Conservation (phyloP, 306 rosid species). For the Fragaria nilgerrensis region DNA sequence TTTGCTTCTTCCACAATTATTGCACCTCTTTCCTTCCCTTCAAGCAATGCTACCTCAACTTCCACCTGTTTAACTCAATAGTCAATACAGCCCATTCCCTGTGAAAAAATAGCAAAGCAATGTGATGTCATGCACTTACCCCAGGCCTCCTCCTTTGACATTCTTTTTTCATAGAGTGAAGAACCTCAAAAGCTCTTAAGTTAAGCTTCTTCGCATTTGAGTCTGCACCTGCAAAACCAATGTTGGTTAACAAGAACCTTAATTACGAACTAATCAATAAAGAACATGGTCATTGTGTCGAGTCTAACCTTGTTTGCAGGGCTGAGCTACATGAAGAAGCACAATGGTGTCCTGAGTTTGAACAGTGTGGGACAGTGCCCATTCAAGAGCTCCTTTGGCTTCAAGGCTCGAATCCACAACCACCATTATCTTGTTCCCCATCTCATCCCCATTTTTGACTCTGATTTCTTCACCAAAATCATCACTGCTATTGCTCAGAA, state of each 20-base stretch:
- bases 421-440: slow-evolving; percentile 75
- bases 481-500: slow-evolving; percentile 22
- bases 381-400: slow-evolving; percentile 80
- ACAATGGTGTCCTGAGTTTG: slow-evolving; percentile 57
- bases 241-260: neutral
- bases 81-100: neutral
- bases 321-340: slow-evolving; percentile 60
- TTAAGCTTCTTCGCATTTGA: slow-evolving; percentile 34
- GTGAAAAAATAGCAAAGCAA: neutral
- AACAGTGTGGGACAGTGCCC: slow-evolving; percentile 83
- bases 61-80: slow-evolving; percentile 39
- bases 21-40: slow-evolving; percentile 65
- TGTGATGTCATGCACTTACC: slow-evolving; percentile 40
- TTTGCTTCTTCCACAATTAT: slow-evolving; percentile 76
- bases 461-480: slow-evolving; percentile 10
- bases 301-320: slow-evolving; percentile 43
- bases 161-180: slow-evolving; percentile 51
- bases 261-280: neutral
- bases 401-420: slow-evolving; percentile 77
- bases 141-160: slow-evolving; percentile 59
- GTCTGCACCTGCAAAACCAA: slow-evolving; percentile 32
- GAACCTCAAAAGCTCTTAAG: slow-evolving; percentile 47
- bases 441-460: slow-evolving; percentile 14
- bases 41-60: slow-evolving; percentile 59
- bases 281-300: neutral